These are phyloP conservation scores for Didymella arachidicola DNA, from an alignment of 2,329 filamentous ascomycete genomes.

Conservation along the genomic window DNA sequence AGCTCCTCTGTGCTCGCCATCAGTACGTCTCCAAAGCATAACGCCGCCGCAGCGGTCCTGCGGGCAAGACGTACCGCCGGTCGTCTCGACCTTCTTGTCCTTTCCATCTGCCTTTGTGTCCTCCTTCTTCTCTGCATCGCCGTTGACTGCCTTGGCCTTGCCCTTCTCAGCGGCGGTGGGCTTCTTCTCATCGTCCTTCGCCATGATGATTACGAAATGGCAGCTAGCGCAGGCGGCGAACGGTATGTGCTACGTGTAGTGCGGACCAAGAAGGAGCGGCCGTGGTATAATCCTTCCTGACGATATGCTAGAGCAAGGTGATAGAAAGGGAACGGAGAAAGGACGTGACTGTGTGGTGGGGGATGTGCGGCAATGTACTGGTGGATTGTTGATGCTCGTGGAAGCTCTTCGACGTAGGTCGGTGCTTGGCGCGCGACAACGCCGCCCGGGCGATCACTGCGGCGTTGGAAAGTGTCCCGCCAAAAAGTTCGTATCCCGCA, in stretches of 20 bases:
- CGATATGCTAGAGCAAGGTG: conserved; percentile 4
- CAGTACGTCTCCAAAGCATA: conserved; percentile 32
- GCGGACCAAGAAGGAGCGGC: conserved; percentile 23
- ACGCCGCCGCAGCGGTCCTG: conserved; percentile 22
- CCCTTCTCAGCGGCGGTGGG: conserved; percentile 88
- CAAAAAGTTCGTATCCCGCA: conserved; percentile 18
- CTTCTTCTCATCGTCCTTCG: conserved; percentile 88
- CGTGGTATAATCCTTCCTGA: conserved; percentile 18
- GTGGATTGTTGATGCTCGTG: conserved; percentile 35
- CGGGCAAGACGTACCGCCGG: conserved; percentile 58
- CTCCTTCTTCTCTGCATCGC: conserved; percentile 66
- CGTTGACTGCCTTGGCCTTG: conserved; percentile 88
- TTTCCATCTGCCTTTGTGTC: conserved; percentile 74
- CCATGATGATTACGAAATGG: conserved; percentile 68
- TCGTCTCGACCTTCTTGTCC: conserved; percentile 73
- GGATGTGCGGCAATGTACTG: conserved; percentile 28
- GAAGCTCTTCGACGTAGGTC: conserved; percentile 34
- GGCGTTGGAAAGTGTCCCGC: conserved; percentile 24
- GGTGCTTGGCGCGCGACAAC: conserved; percentile 17
- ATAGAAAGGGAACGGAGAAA: conserved; percentile 4
- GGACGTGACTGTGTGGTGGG: conserved; percentile 22
- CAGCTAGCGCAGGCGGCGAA: conserved; percentile 49
- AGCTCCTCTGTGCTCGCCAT: conserved; percentile 76
- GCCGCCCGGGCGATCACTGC: conserved; percentile 15
- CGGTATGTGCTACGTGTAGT: conserved; percentile 20